A percentile compares a stretch with the other conserved stretches of the same genome.
Evolutionary conservation across 768 basidiomycete genomes (phyloP).

Genomic region (Cyathus striatus): DNA sequence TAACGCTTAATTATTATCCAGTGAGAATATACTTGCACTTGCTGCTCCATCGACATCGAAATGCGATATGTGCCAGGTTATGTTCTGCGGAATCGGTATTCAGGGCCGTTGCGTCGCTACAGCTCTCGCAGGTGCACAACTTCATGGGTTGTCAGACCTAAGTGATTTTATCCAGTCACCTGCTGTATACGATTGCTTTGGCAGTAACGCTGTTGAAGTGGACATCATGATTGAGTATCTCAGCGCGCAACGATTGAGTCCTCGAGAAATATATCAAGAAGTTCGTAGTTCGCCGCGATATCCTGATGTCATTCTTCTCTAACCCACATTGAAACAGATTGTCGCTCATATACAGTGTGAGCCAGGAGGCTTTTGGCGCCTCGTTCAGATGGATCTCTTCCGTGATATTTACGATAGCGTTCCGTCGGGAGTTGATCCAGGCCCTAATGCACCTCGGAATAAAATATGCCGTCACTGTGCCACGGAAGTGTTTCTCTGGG

Average conservation of each 20-base stretch:
- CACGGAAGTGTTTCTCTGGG: conserved; percentile 69
- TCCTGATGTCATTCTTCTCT: neutral
- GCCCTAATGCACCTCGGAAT: conserved; percentile 52
- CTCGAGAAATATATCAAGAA: conserved; percentile 73
- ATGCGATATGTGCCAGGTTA: conserved; percentile 80
- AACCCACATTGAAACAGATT: conserved; percentile 37
- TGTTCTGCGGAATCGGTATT: conserved; percentile 78
- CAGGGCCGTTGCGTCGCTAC: conserved; percentile 68
- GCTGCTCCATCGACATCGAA: conserved; percentile 73
- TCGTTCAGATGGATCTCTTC: conserved; percentile 70
- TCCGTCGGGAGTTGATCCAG: conserved; percentile 47
- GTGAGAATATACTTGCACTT: conserved; percentile 72
- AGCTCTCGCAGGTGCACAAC: conserved; percentile 54
- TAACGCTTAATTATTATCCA: no score
- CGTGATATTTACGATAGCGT: conserved; percentile 56
- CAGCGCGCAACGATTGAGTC: conserved; percentile 52
- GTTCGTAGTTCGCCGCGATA: conserved; percentile 31
- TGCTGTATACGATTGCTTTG: conserved; percentile 78
- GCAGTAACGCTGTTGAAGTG: conserved; percentile 73
- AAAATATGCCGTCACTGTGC: conserved; percentile 71
- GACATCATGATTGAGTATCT: conserved; percentile 84
- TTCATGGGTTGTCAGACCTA: conserved; percentile 61
- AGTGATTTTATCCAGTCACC: conserved; percentile 74
- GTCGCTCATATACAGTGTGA: conserved; percentile 53
- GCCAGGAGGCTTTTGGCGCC: conserved; percentile 56